Evolutionary conservation across 176 grass and related monocot genomes (phyloP), one percentile per base, ranked within the genome.

Genomic region (Bolboschoenus planiculmis): DNA sequence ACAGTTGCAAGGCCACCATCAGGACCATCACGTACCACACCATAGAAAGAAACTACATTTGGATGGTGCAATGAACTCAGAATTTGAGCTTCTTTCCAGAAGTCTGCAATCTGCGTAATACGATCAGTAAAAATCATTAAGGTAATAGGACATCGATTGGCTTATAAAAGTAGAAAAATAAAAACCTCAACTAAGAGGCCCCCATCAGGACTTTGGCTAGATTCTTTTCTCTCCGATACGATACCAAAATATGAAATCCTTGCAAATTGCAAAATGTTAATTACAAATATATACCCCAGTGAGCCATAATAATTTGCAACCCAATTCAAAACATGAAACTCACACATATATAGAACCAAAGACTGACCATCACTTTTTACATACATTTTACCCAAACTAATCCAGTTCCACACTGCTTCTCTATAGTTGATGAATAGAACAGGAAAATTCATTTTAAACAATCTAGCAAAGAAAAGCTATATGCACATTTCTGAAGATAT

Each of bases 11-110:
- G 87, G 58, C 92, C 91, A 82, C 89, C 90, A 83, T 95, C 92
- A 16, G 91, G 89, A 57, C 96, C 96, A 83, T 99, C 96, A 85
- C 96, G 96, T 82, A 99, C 96, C 79, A 99, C 92, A 82, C 96
- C 96, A 84, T 99, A 99, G 51, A 99, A 99, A 51, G 96, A 93
- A 85, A 99, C 96, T 50, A 95, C 84, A 86, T 99, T 99, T 70
- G 96, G 96, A 91, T 99, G 96, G 87, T 99, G 96, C 74, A 98
- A 84, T 85, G 82, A 95, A 84, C 96, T 91, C 64, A 95, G 87
- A 78, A 89, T 93, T 84, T 86, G 84, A 85, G 96, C 96, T 86
- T 99, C 92, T 84, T 90, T 99, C 96, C 96, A 99, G 82, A 99
- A 99, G 88, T 99, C 96, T 0, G 92, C 92, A 93, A 99, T 95